Percentiles rank a stretch among this genome's conserved stretches.
phyloP scores from a whole-genome alignment of 257 asterid species.

The Fraxinus anomala region DNA sequence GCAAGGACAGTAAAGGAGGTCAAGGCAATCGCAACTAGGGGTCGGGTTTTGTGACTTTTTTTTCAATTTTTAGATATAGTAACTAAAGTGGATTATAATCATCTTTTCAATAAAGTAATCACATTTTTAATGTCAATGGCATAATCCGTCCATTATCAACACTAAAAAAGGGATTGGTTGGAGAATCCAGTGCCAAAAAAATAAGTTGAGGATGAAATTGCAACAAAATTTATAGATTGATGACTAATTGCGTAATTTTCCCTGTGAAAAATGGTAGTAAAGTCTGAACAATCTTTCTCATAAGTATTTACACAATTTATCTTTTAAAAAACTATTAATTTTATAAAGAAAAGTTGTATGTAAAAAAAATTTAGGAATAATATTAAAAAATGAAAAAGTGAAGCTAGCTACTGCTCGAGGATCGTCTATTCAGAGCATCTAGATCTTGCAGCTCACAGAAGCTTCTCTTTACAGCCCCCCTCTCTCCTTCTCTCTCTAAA shows the following conservation, averaged over 20 bases:
- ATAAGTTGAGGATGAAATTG: background rate
- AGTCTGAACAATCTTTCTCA: too few relatives aligned
- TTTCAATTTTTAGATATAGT: too few relatives aligned
- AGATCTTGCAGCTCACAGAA: slow-evolving; percentile 69
- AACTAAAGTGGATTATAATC: too few relatives aligned
- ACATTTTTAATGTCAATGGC: background rate
- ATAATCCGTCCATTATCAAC: too few relatives aligned
- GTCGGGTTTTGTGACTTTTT: too few relatives aligned
- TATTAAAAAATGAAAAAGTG: slow-evolving; percentile 34
- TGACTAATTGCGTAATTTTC: background rate
- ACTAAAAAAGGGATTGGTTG: background rate
- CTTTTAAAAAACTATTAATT: background rate
- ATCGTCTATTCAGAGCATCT: slow-evolving; percentile 38
- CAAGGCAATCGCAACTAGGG: too few relatives aligned
- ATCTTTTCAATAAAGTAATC: too few relatives aligned
- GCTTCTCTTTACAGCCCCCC: slow-evolving; percentile 51
- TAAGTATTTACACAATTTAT: background rate
- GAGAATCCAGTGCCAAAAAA: too few relatives aligned
- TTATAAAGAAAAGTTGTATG: background rate
- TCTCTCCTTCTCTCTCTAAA: background rate
- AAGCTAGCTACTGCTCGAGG: slow-evolving; percentile 37
- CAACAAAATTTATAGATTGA: background rate
- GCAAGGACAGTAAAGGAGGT: too few relatives aligned
- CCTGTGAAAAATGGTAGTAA: background rate
- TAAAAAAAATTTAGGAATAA: background rate